Conservation (phyloP, 1,139 yeast genomes). For the Suhomyces yuchorum region DNA sequence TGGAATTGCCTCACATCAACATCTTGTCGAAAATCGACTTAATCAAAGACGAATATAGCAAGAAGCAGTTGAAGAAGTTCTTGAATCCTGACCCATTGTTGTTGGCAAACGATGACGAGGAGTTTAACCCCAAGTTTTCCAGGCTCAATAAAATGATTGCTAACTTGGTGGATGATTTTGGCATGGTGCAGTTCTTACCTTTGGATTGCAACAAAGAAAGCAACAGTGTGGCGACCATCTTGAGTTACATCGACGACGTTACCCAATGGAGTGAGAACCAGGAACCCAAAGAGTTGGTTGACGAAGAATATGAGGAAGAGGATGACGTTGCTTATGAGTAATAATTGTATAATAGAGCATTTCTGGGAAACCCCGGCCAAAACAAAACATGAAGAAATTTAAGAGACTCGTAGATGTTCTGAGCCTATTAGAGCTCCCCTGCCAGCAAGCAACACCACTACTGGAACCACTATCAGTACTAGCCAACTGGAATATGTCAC, state of each 20-base stretch:
- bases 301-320: conserved; percentile 22
- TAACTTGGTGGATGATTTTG: conserved; percentile 90
- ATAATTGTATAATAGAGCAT: conserved; percentile 1
- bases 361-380: not conserved
- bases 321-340: conserved; percentile 12
- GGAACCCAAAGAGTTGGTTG: conserved; percentile 87
- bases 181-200: conserved; percentile 97
- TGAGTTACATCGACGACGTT: conserved; percentile 92
- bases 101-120: conserved; percentile 41
- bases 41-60: conserved; percentile 72
- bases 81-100: conserved; percentile 89
- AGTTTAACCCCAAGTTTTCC: conserved; percentile 72
- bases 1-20: conserved; percentile 93
- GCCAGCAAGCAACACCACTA: no score
- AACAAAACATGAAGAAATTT: not conserved
- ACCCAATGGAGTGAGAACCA: conserved; percentile 98
- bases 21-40: conserved; percentile 84
- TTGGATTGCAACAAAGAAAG: conserved; percentile 77
- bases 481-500: no score
- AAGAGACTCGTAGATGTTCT: not conserved
- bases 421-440: no score
- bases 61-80: conserved; percentile 76
- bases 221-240: conserved; percentile 76
- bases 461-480: no score
- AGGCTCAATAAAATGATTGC: conserved; percentile 82